These are phyloP conservation scores for Metschnikowia corniflorae DNA, from an alignment of 805 yeast species.

Conservation along the genomic window DNA sequence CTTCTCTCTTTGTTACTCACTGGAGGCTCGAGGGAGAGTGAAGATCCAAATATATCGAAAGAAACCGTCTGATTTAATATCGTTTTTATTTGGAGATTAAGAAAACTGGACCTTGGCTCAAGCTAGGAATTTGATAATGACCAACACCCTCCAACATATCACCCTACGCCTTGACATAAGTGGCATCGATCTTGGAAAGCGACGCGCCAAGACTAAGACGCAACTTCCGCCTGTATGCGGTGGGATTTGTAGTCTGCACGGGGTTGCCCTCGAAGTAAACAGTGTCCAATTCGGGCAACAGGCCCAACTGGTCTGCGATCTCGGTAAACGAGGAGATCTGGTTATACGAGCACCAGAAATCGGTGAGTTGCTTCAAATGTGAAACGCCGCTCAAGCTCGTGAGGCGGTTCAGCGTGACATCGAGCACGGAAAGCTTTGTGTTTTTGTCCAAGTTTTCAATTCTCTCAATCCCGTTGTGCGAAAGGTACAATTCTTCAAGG, in stretches of 20 bases:
- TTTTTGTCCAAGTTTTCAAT: constrained; percentile 78
- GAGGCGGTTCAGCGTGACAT: constrained; percentile 74
- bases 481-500: constrained; percentile 81
- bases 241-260: constrained; percentile 64
- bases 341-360: constrained; percentile 90
- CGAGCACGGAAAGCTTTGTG: constrained; percentile 64
- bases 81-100: too few relatives aligned
- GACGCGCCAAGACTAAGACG: constrained; percentile 68
- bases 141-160: neutral
- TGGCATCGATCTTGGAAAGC: constrained; percentile 85
- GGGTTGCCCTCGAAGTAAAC: constrained; percentile 96
- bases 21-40: too few relatives aligned
- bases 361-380: constrained; percentile 73
- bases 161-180: constrained; percentile 45
- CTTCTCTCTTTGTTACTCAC: too few relatives aligned
- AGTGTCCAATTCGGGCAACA: constrained; percentile 66
- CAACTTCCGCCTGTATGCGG: constrained; percentile 82
- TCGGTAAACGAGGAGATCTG: constrained; percentile 64
- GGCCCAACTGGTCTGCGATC: constrained; percentile 60
- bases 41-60: too few relatives aligned
- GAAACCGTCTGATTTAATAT: too few relatives aligned
- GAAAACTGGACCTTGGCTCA: neutral
- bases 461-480: constrained; percentile 74
- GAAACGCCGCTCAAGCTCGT: constrained; percentile 56
- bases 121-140: neutral